Percentiles rank a stretch among this genome's conserved stretches.
Conservation (phyloP, 495 filamentous ascomycete genomes). For the Daldinia concentrica region DNA sequence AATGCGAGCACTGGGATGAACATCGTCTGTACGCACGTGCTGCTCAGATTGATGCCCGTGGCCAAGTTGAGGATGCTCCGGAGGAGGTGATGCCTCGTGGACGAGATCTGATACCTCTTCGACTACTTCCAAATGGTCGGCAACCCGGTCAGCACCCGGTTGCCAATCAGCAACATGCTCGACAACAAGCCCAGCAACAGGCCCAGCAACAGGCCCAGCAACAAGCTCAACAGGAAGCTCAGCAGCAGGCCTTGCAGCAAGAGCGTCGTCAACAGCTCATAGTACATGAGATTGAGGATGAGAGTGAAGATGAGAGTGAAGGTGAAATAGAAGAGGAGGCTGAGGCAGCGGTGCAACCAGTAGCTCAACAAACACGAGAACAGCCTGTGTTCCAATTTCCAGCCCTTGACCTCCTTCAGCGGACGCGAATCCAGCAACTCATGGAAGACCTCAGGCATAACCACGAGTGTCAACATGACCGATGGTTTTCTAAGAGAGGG, state of each 20-base stretch:
- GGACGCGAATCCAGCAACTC: neutral
- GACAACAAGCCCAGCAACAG: no score
- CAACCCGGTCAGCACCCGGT: neutral
- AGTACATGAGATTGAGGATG: neutral
- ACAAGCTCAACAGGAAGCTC: neutral
- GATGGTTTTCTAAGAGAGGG: constrained; percentile 35
- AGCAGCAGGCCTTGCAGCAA: neutral
- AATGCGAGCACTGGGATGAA: constrained; percentile 56
- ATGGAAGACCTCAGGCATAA: constrained; percentile 5
- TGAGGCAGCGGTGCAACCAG: neutral
- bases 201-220: neutral
- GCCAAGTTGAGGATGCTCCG: neutral
- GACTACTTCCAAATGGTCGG: neutral
- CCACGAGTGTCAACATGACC: constrained; percentile 38
- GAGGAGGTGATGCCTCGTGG: no score
- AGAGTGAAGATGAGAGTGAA: constrained; percentile 24
- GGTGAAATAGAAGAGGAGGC: neutral
- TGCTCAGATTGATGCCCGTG: constrained; percentile 48
- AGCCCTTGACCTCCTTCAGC: neutral
- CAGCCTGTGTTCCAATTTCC: neutral
- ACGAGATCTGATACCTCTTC: no score
- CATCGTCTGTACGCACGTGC: constrained; percentile 45
- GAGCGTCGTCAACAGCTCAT: neutral
- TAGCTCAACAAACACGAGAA: neutral
- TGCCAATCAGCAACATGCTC: neutral